Evolutionary conservation across 768 basidiomycete genomes (phyloP).

Genomic region (Suillus subluteus): DNA sequence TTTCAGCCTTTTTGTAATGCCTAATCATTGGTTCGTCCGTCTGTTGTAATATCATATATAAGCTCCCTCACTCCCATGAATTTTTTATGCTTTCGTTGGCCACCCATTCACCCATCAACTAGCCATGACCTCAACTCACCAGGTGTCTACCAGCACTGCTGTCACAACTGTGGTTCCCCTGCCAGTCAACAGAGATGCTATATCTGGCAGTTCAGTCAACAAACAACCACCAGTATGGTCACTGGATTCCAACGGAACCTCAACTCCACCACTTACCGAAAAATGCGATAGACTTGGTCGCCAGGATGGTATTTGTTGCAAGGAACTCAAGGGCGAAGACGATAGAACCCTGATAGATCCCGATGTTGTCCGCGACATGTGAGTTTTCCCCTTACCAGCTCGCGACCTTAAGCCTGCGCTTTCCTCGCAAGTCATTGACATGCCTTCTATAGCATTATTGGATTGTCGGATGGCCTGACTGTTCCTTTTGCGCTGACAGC

Average conservation of each 20-base stretch:
- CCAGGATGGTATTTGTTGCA: conserved; percentile 79
- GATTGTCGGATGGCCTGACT: conserved; percentile 88
- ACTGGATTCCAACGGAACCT: conserved; percentile 46
- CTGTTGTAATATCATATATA: not conserved
- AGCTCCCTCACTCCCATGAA: not conserved
- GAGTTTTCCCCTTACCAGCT: conserved; percentile 29
- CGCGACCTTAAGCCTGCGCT: not conserved
- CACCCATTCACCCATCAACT: not conserved
- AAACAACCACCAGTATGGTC: conserved; percentile 70
- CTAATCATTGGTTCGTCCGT: not conserved
- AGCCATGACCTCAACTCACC: not conserved
- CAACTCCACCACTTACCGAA: conserved; percentile 49
- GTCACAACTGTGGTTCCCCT: conserved; percentile 22
- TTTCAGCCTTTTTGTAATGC: not conserved
- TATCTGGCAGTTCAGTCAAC: conserved; percentile 4
- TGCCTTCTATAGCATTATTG: conserved; percentile 64
- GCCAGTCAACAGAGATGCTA: conserved; percentile 17
- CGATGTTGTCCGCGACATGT: conserved; percentile 88
- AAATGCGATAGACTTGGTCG: conserved; percentile 61
- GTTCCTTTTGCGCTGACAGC: conserved; percentile 92
- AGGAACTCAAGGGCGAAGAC: conserved; percentile 80
- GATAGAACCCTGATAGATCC: conserved; percentile 85
- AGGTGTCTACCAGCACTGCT: not conserved
- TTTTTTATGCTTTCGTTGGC: not conserved
- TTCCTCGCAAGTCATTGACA: conserved; percentile 13